A percentile compares a stretch with the other conserved stretches of the same genome.
These are phyloP conservation scores for Amaranthus tricolor DNA, from an alignment of 179 eudicot species.

Conservation along the genomic window DNA sequence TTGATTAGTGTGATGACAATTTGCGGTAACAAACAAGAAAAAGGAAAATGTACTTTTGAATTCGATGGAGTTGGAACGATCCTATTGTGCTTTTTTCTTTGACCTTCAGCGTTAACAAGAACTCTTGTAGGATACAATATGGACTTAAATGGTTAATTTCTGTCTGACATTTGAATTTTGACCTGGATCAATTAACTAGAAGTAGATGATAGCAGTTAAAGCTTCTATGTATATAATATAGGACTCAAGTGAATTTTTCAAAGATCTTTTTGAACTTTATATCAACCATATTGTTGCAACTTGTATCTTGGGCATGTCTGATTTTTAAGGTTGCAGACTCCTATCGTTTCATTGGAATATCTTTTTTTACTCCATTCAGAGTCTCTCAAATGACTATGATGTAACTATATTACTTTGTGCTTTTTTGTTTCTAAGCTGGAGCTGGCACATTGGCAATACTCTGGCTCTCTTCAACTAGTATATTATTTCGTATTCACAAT, in stretches of 20 bases:
- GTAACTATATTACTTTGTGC: not conserved
- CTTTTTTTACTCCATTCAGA: not conserved
- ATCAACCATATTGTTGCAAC: not conserved
- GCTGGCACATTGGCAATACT: not conserved
- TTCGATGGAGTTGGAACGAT: not conserved
- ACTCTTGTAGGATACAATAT: not conserved
- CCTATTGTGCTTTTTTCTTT: not conserved
- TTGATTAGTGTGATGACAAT: not conserved
- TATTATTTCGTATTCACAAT: not conserved
- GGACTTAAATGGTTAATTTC: not conserved
- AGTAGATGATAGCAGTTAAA: not conserved
- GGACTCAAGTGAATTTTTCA: not conserved
- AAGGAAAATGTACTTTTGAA: not conserved
- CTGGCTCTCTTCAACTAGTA: not conserved
- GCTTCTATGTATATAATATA: too few relatives aligned
- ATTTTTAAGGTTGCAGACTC: not conserved
- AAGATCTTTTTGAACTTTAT: not conserved
- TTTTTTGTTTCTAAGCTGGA: not conserved
- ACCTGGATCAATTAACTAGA: not conserved
- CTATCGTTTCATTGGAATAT: not conserved
- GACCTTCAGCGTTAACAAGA: not conserved
- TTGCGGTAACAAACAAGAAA: not conserved
- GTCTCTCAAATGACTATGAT: not conserved
- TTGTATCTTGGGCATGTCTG: not conserved
- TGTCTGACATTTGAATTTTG: not conserved